These are phyloP conservation scores for Obelidium mucronatum DNA, from an alignment of 192 early-diverging fungal species.

Conservation along the genomic window DNA sequence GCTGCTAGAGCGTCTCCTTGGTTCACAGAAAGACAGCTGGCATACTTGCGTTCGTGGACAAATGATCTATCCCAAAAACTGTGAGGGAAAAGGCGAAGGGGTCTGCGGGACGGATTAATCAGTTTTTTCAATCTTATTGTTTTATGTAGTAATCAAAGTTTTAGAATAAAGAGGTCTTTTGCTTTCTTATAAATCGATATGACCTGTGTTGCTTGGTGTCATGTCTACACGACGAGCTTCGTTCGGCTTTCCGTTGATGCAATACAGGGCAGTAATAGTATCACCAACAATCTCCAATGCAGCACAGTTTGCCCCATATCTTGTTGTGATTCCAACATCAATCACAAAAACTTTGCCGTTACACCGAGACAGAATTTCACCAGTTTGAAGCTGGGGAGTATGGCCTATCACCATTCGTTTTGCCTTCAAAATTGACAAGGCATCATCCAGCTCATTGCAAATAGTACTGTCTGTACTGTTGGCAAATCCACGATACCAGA, in stretches of 20 bases:
- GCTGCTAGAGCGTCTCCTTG: too few relatives aligned
- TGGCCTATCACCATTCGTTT: conserved; percentile 73
- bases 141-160: too few relatives aligned
- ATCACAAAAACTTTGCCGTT: conserved; percentile 68
- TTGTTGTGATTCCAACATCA: conserved; percentile 74
- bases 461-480: conserved; percentile 51
- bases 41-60: too few relatives aligned
- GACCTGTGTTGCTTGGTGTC: too few relatives aligned
- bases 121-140: too few relatives aligned
- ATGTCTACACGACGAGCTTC: conserved; percentile 23
- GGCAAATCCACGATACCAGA: conserved; percentile 73
- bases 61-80: too few relatives aligned
- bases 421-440: conserved; percentile 56
- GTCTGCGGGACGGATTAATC: too few relatives aligned
- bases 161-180: too few relatives aligned
- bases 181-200: too few relatives aligned
- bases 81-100: too few relatives aligned
- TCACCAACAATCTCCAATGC: conserved; percentile 76
- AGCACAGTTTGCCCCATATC: conserved; percentile 73
- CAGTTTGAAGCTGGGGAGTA: conserved; percentile 39
- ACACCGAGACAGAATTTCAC: conserved; percentile 66
- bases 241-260: conserved; percentile 25
- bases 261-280: conserved; percentile 59
- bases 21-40: too few relatives aligned
- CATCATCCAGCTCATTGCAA: conserved; percentile 53